Base-by-base conservation (phyloP, 371 early-diverging fungal species). In the Mucor circinelloides region DNA sequence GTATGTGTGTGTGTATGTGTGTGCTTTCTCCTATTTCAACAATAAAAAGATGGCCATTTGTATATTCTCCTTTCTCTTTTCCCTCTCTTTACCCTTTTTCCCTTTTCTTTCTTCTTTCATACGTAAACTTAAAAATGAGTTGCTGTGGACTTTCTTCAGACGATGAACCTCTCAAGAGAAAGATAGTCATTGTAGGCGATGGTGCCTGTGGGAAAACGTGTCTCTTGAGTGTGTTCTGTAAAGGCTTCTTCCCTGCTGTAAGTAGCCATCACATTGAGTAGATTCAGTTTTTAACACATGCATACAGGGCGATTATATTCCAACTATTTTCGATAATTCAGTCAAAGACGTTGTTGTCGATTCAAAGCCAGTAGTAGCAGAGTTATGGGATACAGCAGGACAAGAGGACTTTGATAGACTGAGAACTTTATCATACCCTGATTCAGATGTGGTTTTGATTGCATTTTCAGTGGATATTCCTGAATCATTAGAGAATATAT, bases 351-450 rank as follows among this genome's bases (percentile, higher is more conserved):
- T 93, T 15, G 87, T 86, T 78, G 87, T 91, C 0, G 88, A 91
- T 68, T 87, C 89, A 36, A 88, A 89, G 68, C 88, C 87, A 19
- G 86, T 92, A 58, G 88, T 88, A 64, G 73, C 94, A 28, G 90
- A 90, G 25, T 75, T 96, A 36, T 94, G 94, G 93, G 96, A 95
- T 81, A 96, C 95, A n/a, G 93, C 92, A 81, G 89, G 87, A 2
- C 87, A 87, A 66, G 87, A 87, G 67, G 86, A 80, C 56, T 86
- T 73, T 70, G 86, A 84, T 69, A 42, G 84, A 44, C 61, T 84
- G 38, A 60, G 84, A 55, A 68, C 85, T 48, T 63, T 84, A 48
- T 77, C 78, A 17, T 84, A 86, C 38, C 77, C 83, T 34, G 85
- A 82, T 63, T 69, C 81, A 25, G 72, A 85, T 52, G 77, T 84